Conservation (phyloP, 768 basidiomycete genomes). For the Scleroderma bovista region DNA sequence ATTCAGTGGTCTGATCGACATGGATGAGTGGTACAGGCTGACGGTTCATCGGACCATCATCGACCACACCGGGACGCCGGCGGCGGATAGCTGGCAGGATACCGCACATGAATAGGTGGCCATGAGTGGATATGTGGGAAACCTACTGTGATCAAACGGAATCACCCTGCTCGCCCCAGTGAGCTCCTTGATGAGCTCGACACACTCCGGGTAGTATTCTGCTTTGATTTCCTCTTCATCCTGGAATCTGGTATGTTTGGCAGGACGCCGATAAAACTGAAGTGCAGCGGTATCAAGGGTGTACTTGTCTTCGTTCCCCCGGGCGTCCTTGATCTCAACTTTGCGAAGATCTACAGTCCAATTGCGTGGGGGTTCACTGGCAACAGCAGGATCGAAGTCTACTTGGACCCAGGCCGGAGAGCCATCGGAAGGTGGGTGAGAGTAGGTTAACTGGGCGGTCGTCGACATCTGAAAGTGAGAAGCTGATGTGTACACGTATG, state of each 20-base stretch:
- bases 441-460: constrained; percentile 34
- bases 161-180: constrained; percentile 58
- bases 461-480: too few relatives aligned
- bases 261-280: constrained; percentile 34
- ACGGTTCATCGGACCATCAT: too few relatives aligned
- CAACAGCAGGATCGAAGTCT: constrained; percentile 22
- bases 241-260: constrained; percentile 43
- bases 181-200: constrained; percentile 49
- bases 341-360: constrained; percentile 22
- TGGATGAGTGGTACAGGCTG: constrained; percentile 39
- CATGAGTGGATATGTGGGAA: neutral
- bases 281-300: constrained; percentile 50
- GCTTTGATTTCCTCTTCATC: constrained; percentile 46
- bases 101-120: neutral
- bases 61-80: constrained; percentile 33
- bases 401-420: constrained; percentile 35
- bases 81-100: constrained; percentile 40
- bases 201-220: constrained; percentile 59
- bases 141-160: constrained; percentile 62
- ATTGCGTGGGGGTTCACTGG: constrained; percentile 36
- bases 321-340: constrained; percentile 46
- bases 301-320: constrained; percentile 41
- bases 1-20: constrained; percentile 43
- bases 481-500: too few relatives aligned
- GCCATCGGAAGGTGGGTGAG: constrained; percentile 34